Evolutionary conservation across 2,329 filamentous ascomycete genomes (phyloP).

Genomic region (Cladosporium phlei): DNA sequence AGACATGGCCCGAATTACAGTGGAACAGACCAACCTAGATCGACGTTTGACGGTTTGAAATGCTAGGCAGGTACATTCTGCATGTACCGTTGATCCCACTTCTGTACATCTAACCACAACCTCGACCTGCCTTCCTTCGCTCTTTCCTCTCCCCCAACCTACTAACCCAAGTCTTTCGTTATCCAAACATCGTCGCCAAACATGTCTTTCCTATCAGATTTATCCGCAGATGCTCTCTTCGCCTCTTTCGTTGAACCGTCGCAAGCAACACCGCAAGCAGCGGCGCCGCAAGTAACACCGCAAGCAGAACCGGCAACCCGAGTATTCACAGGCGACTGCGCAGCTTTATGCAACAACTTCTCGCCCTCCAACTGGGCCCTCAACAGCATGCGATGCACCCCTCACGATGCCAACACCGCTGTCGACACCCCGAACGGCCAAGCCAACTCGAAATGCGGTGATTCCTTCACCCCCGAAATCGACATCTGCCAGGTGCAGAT

Average conservation of each 20-base stretch:
- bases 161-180: too few species aligned
- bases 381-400: background rate
- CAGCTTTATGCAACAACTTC: background rate
- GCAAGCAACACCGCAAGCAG: background rate
- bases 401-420: background rate
- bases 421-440: constrained; percentile 3
- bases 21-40: too few species aligned
- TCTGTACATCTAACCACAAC: too few species aligned
- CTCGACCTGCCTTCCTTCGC: too few species aligned
- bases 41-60: too few species aligned
- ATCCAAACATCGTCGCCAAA: too few species aligned
- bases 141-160: too few species aligned
- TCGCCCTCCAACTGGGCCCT: background rate
- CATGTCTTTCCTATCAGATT: too few species aligned
- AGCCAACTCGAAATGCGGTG: constrained; percentile 18
- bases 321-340: background rate
- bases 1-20: too few species aligned
- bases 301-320: background rate
- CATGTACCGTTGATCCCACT: too few species aligned
- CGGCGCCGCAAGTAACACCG: background rate
- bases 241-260: background rate
- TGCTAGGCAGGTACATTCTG: too few species aligned
- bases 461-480: constrained; percentile 21
- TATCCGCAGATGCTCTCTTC: too few species aligned
- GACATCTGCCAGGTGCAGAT: constrained; percentile 40